phyloP scores from a whole-genome alignment of 2,329 filamentous ascomycete species.

The Epichloe amarillans region DNA sequence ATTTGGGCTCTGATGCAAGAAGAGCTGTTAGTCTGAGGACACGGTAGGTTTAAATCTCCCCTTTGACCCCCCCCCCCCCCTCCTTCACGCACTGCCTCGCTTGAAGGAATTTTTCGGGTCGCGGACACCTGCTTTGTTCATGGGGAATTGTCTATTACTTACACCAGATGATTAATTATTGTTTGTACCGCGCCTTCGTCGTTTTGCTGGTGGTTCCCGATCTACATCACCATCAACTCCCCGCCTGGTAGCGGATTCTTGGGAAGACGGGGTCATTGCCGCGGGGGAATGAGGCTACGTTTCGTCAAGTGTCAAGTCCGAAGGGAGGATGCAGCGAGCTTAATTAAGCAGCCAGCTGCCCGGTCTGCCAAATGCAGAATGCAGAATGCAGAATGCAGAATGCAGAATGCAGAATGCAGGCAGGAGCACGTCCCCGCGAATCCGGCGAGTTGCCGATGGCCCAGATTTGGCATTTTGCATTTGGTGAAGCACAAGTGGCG shows the following conservation, averaged over 20 bases:
- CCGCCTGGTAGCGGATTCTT: constrained; percentile 1
- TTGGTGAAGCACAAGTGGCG: neutral
- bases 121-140: too few species aligned
- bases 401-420: neutral
- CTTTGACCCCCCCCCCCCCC: too few species aligned
- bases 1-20: constrained; percentile 2
- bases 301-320: neutral
- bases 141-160: neutral
- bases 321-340: neutral
- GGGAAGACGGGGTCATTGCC: constrained; percentile 3
- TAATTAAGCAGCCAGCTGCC: neutral
- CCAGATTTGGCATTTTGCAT: neutral
- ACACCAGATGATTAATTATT: neutral
- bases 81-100: neutral
- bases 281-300: neutral
- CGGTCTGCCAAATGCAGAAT: neutral
- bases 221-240: neutral
- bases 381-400: neutral
- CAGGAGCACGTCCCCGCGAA: neutral
- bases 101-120: too few species aligned
- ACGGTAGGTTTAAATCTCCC: neutral
- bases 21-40: neutral
- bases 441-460: neutral
- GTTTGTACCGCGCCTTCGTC: constrained; percentile 1
- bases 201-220: constrained; percentile 4